phyloP scores from a whole-genome alignment of 2,329 filamentous ascomycete genomes.

The Didymella segeticola region DNA sequence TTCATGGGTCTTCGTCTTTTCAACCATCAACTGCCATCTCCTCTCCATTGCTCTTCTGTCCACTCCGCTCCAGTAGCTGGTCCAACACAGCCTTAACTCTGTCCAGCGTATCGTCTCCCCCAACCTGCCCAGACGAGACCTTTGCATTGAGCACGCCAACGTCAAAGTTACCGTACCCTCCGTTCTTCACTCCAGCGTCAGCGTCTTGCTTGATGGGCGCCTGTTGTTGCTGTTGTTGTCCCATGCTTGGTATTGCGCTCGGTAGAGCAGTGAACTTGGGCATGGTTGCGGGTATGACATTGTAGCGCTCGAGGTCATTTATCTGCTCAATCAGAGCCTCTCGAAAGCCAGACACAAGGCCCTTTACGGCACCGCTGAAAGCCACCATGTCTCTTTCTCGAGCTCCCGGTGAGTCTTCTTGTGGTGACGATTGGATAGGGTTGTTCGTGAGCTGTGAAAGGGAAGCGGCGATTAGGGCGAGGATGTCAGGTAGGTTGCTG shows the following conservation, averaged over 20 bases:
- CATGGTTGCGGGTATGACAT: slow-evolving; percentile 41
- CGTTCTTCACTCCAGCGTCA: slow-evolving; percentile 49
- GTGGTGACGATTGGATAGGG: slow-evolving; percentile 59
- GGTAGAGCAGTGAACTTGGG: slow-evolving; percentile 24
- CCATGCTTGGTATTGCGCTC: slow-evolving; percentile 14
- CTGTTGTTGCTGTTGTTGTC: slow-evolving; percentile 10
- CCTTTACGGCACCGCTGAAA: slow-evolving; percentile 74
- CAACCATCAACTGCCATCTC: slow-evolving; percentile 33
- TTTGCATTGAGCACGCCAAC: slow-evolving; percentile 90
- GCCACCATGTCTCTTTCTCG: slow-evolving; percentile 46
- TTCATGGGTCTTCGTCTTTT: background rate
- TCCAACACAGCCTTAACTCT: slow-evolving; percentile 64
- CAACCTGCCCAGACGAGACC: slow-evolving; percentile 79
- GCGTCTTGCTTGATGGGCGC: slow-evolving; percentile 19
- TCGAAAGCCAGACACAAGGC: slow-evolving; percentile 64
- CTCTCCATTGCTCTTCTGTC: slow-evolving; percentile 15
- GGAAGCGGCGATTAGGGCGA: slow-evolving; percentile 80
- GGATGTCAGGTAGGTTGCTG: slow-evolving; percentile 52
- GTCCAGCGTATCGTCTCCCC: slow-evolving; percentile 81
- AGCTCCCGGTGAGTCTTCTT: slow-evolving; percentile 49
- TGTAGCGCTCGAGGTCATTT: slow-evolving; percentile 38
- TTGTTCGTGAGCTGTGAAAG: slow-evolving; percentile 66
- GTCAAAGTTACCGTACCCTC: slow-evolving; percentile 67
- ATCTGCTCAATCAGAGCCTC: slow-evolving; percentile 39
- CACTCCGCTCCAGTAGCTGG: slow-evolving; percentile 30